Percentiles rank a stretch among this genome's conserved stretches.
Conservation (phyloP, 768 basidiomycete species). For the Leccinum subtestaceum region DNA sequence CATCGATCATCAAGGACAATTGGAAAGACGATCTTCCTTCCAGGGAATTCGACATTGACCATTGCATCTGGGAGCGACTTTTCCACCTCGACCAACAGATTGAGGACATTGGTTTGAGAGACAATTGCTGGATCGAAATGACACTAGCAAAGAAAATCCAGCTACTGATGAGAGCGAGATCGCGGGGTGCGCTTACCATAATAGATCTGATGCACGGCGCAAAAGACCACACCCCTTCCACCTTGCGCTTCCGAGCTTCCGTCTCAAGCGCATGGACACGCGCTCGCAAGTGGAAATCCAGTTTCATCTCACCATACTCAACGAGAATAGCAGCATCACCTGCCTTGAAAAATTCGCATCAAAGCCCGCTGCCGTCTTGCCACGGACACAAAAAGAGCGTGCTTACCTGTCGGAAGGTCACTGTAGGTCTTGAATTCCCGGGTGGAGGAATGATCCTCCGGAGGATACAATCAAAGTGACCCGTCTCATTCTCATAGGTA, state of each 20-base stretch:
- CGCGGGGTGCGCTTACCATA: slow-evolving; percentile 39
- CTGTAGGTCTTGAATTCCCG: slow-evolving; percentile 26
- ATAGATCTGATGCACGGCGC: slow-evolving; percentile 57
- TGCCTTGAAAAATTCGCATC: slow-evolving; percentile 37
- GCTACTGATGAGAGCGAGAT: not conserved
- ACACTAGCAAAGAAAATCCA: slow-evolving; percentile 31
- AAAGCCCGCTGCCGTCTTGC: not conserved
- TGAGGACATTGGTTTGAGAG: slow-evolving; percentile 44
- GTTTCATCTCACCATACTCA: slow-evolving; percentile 55
- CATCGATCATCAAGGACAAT: slow-evolving; percentile 42
- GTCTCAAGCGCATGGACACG: slow-evolving; percentile 56
- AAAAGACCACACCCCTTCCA: slow-evolving; percentile 40
- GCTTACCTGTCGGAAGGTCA: slow-evolving; percentile 54
- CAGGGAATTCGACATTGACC: slow-evolving; percentile 43
- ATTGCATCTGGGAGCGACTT: slow-evolving; percentile 39
- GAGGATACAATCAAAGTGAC: slow-evolving; percentile 13
- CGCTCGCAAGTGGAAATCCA: slow-evolving; percentile 53
- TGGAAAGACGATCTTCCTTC: slow-evolving; percentile 57
- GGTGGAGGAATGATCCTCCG: not conserved
- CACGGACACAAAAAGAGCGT: not conserved
- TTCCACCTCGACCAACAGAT: slow-evolving; percentile 43
- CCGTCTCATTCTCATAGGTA: not conserved
- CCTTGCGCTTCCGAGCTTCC: slow-evolving; percentile 30
- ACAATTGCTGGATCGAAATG: slow-evolving; percentile 46
- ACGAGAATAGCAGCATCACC: slow-evolving; percentile 63